Conservation (phyloP, 139 green algal species). For the Yamagishiella unicocca region DNA sequence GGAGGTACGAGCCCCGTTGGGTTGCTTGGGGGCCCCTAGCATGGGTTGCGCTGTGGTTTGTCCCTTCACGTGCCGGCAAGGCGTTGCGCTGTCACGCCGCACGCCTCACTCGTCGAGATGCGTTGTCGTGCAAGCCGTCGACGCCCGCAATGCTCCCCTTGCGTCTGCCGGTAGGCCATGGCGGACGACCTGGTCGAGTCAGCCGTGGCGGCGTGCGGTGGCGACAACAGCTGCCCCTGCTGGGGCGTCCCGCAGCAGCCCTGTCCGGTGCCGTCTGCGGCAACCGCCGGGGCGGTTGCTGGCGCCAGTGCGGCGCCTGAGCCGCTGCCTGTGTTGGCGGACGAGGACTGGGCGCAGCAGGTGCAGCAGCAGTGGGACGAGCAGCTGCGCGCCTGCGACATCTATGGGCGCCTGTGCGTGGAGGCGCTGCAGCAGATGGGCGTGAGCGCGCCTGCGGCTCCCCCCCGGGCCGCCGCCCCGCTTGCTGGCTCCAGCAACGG, state of each 20-base stretch:
- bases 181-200: constrained; percentile 28
- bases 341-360: constrained; percentile 15
- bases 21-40: not conserved
- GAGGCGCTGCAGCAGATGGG: constrained; percentile 16
- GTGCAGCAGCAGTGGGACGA: constrained; percentile 19
- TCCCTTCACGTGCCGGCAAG: no score
- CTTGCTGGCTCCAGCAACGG: not conserved
- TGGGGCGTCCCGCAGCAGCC: no score
- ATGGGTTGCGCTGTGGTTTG: no score
- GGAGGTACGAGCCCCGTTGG: not conserved
- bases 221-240: not conserved
- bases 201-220: constrained; percentile 3
- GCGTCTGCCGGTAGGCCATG: constrained; percentile 37
- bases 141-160: no score
- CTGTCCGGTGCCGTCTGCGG: not conserved
- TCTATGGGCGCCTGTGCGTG: constrained; percentile 2
- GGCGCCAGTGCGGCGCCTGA: not conserved
- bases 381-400: constrained; percentile 1
- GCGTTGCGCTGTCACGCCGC: no score
- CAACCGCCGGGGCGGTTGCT: not conserved
- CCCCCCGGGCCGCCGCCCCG: not conserved
- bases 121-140: no score
- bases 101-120: no score
- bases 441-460: not conserved
- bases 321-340: not conserved